phyloP scores from a whole-genome alignment of 352 stramenopile genomes.

The Peronospora tabacina region DNA sequence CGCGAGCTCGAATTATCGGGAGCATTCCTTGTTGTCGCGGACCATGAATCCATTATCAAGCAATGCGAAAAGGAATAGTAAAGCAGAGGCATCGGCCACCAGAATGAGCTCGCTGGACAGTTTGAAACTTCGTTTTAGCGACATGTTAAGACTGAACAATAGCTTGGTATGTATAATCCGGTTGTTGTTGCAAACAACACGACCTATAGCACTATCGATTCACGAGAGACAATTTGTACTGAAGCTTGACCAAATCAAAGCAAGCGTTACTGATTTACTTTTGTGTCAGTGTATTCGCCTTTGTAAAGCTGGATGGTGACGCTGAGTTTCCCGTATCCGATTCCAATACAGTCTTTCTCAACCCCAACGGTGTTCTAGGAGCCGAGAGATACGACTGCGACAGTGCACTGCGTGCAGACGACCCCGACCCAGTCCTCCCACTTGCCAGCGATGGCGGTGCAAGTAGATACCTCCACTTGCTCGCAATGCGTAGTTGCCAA shows the following conservation, averaged over 20 bases:
- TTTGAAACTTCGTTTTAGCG: no score
- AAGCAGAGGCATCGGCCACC: no score
- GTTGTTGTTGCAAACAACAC: neutral
- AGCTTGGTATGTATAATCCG: neutral
- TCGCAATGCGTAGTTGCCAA: slow-evolving; percentile 67
- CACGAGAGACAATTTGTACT: no score
- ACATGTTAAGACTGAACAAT: no score
- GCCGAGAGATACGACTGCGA: slow-evolving; percentile 17
- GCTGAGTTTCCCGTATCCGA: neutral
- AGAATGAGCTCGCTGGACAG: no score
- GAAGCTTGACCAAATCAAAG: no score
- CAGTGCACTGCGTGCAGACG: slow-evolving; percentile 4
- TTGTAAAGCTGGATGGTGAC: slow-evolving; percentile 9
- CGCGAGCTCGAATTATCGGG: slow-evolving; percentile 5
- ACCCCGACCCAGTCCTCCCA: slow-evolving; percentile 4
- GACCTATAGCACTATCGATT: no score
- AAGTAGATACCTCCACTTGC: slow-evolving; percentile 69
- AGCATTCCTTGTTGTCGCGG: neutral
- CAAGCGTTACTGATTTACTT: no score
- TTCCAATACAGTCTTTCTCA: slow-evolving; percentile 26
- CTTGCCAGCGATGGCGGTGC: slow-evolving; percentile 28
- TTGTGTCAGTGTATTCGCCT: slow-evolving; percentile 3
- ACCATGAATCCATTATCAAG: neutral
- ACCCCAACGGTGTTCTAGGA: slow-evolving; percentile 11
- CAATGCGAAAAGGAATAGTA: no score